Evolutionary conservation across 192 early-diverging fungal species (phyloP).

Genomic region (Gonapodya sp.): DNA sequence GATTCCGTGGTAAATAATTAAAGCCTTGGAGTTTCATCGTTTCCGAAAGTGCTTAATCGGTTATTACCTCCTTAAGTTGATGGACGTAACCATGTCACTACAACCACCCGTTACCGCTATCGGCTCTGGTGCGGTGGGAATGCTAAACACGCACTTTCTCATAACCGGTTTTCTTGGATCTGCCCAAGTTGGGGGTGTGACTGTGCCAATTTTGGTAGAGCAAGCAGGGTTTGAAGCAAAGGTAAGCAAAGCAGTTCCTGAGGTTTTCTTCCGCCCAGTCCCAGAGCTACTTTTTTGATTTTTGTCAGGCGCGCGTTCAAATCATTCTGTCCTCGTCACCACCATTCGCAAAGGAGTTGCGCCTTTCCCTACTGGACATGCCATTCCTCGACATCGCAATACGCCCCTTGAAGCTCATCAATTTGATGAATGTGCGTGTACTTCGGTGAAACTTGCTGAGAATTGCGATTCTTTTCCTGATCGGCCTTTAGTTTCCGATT

Average conservation of each 20-base stretch:
- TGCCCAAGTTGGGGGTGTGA: background rate
- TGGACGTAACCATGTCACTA: background rate
- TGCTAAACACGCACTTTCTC: background rate
- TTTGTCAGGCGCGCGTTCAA: background rate
- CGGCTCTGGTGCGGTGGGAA: background rate
- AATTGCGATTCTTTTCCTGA: background rate
- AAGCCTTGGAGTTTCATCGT: background rate
- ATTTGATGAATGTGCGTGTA: background rate
- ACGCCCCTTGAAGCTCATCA: background rate
- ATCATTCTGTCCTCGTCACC: background rate
- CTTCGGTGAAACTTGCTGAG: background rate
- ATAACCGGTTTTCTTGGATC: background rate
- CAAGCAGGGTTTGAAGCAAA: background rate
- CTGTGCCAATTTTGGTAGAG: slow-evolving; percentile 5
- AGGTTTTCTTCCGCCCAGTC: background rate
- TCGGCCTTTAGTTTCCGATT: background rate
- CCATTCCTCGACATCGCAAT: background rate
- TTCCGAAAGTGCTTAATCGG: background rate
- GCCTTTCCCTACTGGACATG: background rate
- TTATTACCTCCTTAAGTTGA: background rate
- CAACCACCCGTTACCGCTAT: background rate
- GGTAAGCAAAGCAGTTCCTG: background rate
- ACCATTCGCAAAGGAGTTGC: slow-evolving; percentile 7
- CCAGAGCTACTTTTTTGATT: too few species aligned
- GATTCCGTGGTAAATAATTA: background rate